A percentile compares a stretch with the other conserved stretches of the same genome.
Evolutionary conservation across 768 basidiomycete genomes (phyloP).

Genomic region (Chalciporus chontae): DNA sequence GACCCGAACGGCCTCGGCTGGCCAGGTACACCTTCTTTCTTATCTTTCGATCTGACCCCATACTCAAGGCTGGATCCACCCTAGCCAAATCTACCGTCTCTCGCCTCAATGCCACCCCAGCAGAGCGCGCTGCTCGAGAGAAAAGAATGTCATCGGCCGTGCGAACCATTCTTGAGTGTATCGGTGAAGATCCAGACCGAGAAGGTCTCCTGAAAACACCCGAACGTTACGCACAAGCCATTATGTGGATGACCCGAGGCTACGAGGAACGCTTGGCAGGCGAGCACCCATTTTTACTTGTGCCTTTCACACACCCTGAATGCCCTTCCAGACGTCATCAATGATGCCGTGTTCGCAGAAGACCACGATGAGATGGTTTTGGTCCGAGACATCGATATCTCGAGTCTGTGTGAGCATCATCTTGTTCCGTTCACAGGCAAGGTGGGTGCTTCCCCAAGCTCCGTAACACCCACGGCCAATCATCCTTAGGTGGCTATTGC

Average conservation of each 20-base stretch:
- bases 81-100: slow-evolving; percentile 87
- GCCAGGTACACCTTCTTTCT: slow-evolving; percentile 61
- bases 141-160: slow-evolving; percentile 79
- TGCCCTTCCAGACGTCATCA: slow-evolving; percentile 78
- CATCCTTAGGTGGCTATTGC: slow-evolving; percentile 84
- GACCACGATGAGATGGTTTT: slow-evolving; percentile 99
- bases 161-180: slow-evolving; percentile 90
- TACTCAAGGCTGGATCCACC: slow-evolving; percentile 11
- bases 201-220: slow-evolving; percentile 92
- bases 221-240: slow-evolving; percentile 91
- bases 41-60: slow-evolving; percentile 3
- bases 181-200: slow-evolving; percentile 96
- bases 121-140: slow-evolving; percentile 69
- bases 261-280: slow-evolving; percentile 95
- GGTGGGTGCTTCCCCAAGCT: slow-evolving; percentile 43
- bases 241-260: slow-evolving; percentile 99
- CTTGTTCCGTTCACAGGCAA: slow-evolving; percentile 97
- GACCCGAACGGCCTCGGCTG: slow-evolving; percentile 82
- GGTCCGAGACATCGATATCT: slow-evolving; percentile 95
- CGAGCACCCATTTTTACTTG: slow-evolving; percentile 31
- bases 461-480: slow-evolving; percentile 19
- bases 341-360: slow-evolving; percentile 97
- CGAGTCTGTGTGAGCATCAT: slow-evolving; percentile 97
- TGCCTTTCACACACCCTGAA: slow-evolving; percentile 10
- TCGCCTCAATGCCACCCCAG: slow-evolving; percentile 75